phyloP scores from a whole-genome alignment of 371 early-diverging fungal genomes.

The Zopfochytrium polystomum region DNA sequence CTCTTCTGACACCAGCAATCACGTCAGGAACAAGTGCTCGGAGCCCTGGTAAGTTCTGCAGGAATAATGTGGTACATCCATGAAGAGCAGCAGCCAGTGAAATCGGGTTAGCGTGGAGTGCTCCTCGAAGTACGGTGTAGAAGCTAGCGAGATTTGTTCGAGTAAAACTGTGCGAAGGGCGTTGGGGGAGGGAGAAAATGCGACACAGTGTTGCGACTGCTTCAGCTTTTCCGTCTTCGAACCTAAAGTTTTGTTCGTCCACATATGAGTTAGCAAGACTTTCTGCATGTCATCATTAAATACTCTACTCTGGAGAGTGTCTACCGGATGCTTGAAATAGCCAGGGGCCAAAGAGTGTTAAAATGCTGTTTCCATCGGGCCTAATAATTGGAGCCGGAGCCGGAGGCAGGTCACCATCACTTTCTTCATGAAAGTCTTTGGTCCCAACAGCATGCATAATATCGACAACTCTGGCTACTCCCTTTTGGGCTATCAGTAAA shows the following conservation, averaged over 20 bases:
- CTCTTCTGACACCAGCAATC: slow-evolving; percentile 62
- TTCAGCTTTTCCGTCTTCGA: slow-evolving; percentile 63
- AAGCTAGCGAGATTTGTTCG: slow-evolving; percentile 68
- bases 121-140: slow-evolving; percentile 64
- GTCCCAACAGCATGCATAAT: slow-evolving; percentile 50
- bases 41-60: slow-evolving; percentile 65
- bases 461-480: slow-evolving; percentile 63
- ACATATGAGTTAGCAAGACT: too few species aligned
- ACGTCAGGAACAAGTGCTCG: slow-evolving; percentile 72
- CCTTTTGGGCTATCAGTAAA: slow-evolving; percentile 28
- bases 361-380: slow-evolving; percentile 73
- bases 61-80: slow-evolving; percentile 62
- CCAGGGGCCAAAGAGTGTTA: slow-evolving; percentile 75
- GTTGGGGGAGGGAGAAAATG: slow-evolving; percentile 68
- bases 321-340: slow-evolving; percentile 65
- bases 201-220: slow-evolving; percentile 69
- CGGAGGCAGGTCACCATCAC: too few species aligned
- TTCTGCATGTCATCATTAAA: too few species aligned
- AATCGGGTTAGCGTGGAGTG: slow-evolving; percentile 28
- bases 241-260: too few species aligned
- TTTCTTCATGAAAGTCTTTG: too few species aligned
- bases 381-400: too few species aligned
- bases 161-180: slow-evolving; percentile 51
- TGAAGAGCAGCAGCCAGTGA: slow-evolving; percentile 66
- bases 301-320: slow-evolving; percentile 26